Evolutionary conservation across 1,284 basidiomycete genomes (phyloP).

Genomic region (Ganoderma sp.): DNA sequence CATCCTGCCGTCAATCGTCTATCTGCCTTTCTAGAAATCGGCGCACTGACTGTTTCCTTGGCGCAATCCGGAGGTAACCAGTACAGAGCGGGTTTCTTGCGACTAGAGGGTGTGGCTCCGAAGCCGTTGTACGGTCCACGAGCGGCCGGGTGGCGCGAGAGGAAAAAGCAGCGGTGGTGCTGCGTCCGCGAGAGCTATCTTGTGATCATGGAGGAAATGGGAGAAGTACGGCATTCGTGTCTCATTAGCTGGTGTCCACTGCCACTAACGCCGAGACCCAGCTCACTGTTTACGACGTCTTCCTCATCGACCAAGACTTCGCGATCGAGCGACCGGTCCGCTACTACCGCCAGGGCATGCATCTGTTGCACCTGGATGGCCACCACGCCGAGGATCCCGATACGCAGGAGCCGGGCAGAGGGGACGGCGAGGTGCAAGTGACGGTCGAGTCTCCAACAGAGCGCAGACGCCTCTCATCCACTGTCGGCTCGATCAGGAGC

Average conservation of each 20-base stretch:
- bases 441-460: slow-evolving; percentile 31
- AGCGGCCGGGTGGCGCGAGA: slow-evolving; percentile 68
- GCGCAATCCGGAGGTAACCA: slow-evolving; percentile 85
- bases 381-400: slow-evolving; percentile 37
- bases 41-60: slow-evolving; percentile 84
- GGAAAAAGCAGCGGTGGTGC: slow-evolving; percentile 88
- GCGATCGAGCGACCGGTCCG: slow-evolving; percentile 80
- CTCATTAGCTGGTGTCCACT: too few species aligned
- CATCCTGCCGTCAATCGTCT: slow-evolving; percentile 92
- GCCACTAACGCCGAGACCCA: too few species aligned
- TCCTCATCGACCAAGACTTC: slow-evolving; percentile 92
- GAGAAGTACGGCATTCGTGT: too few species aligned
- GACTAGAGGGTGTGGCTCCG: slow-evolving; percentile 56
- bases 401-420: slow-evolving; percentile 33
- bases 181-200: slow-evolving; percentile 93
- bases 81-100: slow-evolving; percentile 90
- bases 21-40: slow-evolving; percentile 94
- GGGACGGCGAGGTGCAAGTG: slow-evolving; percentile 33
- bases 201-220: slow-evolving; percentile 86
- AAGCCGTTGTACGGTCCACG: slow-evolving; percentile 68
- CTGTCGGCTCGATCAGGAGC: slow-evolving; percentile 56
- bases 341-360: slow-evolving; percentile 79
- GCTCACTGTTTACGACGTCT: slow-evolving; percentile 90
- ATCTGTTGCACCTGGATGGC: slow-evolving; percentile 52
- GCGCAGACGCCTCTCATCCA: slow-evolving; percentile 37